Conservation (phyloP, 306 rosid genomes). For the Quercus dentata region DNA sequence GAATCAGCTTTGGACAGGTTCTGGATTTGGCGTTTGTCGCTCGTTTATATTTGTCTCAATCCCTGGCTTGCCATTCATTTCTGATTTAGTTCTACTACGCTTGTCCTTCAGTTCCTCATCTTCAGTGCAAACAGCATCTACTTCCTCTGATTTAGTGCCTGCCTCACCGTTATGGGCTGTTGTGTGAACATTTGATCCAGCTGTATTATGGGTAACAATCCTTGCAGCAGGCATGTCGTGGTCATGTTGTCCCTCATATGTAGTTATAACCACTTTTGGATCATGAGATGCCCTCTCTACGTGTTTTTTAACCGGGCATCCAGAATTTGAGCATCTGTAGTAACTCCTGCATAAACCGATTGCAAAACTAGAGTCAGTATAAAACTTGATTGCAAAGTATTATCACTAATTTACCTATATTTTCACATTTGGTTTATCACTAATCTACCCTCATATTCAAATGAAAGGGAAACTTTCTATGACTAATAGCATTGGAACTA, state of each 20-base stretch:
- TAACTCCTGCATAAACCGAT: conserved; percentile 65
- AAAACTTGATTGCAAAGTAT: neutral
- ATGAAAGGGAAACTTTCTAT: too few species aligned
- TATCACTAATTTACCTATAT: neutral
- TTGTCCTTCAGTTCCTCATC: conserved; percentile 28
- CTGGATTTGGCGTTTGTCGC: conserved; percentile 39
- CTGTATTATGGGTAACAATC: conserved; percentile 41
- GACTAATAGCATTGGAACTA: too few species aligned
- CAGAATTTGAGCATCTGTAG: conserved; percentile 81
- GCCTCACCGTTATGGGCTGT: conserved; percentile 21
- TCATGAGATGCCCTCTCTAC: conserved; percentile 82
- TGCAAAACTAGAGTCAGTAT: conserved; percentile 21
- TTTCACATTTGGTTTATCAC: neutral
- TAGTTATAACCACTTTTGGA: conserved; percentile 60
- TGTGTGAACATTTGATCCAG: conserved; percentile 26
- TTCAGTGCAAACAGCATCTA: conserved; percentile 13
- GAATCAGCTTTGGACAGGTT: conserved; percentile 45
- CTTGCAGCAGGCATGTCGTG: conserved; percentile 60
- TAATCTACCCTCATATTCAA: neutral
- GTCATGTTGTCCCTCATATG: conserved; percentile 82
- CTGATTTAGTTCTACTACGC: conserved; percentile 20
- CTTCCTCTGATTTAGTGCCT: conserved; percentile 30
- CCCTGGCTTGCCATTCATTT: conserved; percentile 22
- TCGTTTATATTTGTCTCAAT: conserved; percentile 24
- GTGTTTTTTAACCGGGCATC: conserved; percentile 89